Base-by-base conservation (phyloP, 2,329 filamentous ascomycete species). In the Trichoderma citrinoviride region DNA sequence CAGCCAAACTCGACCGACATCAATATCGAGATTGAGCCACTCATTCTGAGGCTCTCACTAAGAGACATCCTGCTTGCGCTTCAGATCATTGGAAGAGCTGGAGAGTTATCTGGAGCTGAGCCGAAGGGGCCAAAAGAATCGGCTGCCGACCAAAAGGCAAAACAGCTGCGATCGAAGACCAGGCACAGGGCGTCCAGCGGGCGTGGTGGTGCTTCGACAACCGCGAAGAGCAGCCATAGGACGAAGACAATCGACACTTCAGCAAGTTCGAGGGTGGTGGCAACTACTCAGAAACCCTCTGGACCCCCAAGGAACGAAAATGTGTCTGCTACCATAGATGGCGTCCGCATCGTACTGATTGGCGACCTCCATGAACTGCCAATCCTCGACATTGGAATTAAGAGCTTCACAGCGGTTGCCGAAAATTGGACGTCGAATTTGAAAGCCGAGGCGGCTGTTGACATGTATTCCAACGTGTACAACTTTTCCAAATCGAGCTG, bases 401-500 rank as follows among this genome's bases (percentile, higher is more conserved):
- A 97, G 78, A 88, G 89, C 61, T 98, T 98, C 73, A 90, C 87
- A 5, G 85, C 94, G 3, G 87, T 90, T 52, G 91, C 96, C 4
- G 87, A 90, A 69, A 92, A 99, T 74, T 99, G 95, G 95, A 94
- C 94, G 1, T 89, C 88, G 5, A 90, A 89, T 23, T 83, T 99
- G 76, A 93, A 89, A 72, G 94, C 92, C 0, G 92, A 97, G 73
- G 91, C 92, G 0, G 90, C 87, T n/a, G 88, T 99, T 54, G 92
- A 97, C 68, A 92, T 94, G 68, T 97, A 97, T 76, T 86, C 96
- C 71, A 99, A 98, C 72, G 90, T 99, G 27, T 99, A 97, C 82
- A 99, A 99, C 77, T 99, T 99, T 78, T 95, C 95, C 15, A 99
- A 99, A 76, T 99, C 95, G 0, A 92, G 93, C 3, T 99, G 95